Conservation (phyloP, 805 yeast genomes). For the Teunomyces cretensis region DNA sequence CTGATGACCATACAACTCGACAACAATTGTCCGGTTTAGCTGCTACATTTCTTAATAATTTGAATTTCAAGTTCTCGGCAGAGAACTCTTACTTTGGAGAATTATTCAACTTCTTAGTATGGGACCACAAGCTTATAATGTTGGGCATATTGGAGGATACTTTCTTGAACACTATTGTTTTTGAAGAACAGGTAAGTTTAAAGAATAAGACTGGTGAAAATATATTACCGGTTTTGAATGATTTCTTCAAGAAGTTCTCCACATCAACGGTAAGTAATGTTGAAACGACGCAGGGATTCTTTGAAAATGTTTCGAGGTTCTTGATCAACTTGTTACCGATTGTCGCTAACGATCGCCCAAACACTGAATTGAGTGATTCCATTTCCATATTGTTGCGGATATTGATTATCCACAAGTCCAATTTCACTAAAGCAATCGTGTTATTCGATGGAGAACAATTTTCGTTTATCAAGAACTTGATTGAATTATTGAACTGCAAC, state of each 20-base stretch:
- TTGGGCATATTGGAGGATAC: slow-evolving; percentile 27
- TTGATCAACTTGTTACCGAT: slow-evolving; percentile 18
- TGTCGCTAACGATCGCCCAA: not conserved
- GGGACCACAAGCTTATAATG: slow-evolving; percentile 27
- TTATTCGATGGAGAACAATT: slow-evolving; percentile 43
- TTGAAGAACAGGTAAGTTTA: not conserved
- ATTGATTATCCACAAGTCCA: slow-evolving; percentile 55
- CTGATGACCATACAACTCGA: slow-evolving; percentile 9
- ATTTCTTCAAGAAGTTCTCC: slow-evolving; percentile 48
- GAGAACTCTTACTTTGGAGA: slow-evolving; percentile 42
- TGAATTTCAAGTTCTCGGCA: slow-evolving; percentile 27
- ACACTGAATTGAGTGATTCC: slow-evolving; percentile 14
- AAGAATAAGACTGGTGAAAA: slow-evolving; percentile 11
- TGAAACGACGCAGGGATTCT: slow-evolving; percentile 19
- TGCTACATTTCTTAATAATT: slow-evolving; percentile 14
- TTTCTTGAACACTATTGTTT: slow-evolving; percentile 17
- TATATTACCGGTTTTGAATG: slow-evolving; percentile 39
- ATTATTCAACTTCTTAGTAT: slow-evolving; percentile 30
- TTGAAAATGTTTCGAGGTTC: slow-evolving; percentile 21
- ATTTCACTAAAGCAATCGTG: slow-evolving; percentile 45
- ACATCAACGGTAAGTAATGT: slow-evolving; percentile 27
- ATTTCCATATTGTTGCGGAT: slow-evolving; percentile 53
- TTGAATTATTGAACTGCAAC: slow-evolving; percentile 44
- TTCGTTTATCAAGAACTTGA: slow-evolving; percentile 47
- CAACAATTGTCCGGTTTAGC: slow-evolving; percentile 14